These are phyloP conservation scores for Rhynchospora tenuis DNA, from an alignment of 176 grass and related monocot species.

Conservation along the genomic window DNA sequence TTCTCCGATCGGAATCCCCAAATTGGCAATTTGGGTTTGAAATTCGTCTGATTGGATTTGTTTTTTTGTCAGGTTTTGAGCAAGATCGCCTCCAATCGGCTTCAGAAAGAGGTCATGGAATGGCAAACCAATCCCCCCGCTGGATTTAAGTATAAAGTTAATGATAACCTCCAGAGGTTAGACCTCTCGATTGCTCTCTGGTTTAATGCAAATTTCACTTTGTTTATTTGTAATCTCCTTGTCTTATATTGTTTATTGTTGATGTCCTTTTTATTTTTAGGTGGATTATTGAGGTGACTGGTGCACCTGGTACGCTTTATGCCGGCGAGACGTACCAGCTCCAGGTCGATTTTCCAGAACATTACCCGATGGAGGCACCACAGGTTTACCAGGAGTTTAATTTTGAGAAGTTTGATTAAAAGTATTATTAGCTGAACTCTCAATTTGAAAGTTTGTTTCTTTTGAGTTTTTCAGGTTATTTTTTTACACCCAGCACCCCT, in stretches of 20 bases:
- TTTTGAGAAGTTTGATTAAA: background rate
- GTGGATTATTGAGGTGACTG: conserved; percentile 81
- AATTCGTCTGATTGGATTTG: background rate
- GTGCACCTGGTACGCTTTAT: conserved; percentile 67
- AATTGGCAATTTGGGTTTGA: background rate
- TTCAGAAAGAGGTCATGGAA: conserved; percentile 87
- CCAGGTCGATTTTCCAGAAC: conserved; percentile 90
- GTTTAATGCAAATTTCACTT: background rate
- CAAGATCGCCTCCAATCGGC: conserved; percentile 80
- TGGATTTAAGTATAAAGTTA: conserved; percentile 70
- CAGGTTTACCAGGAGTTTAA: conserved; percentile 28
- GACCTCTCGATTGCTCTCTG: background rate
- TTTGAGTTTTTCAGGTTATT: conserved; percentile 54
- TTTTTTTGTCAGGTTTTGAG: conserved; percentile 54
- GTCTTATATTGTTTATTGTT: background rate
- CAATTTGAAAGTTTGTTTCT: background rate
- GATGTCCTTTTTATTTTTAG: conserved; percentile 14
- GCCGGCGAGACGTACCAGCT: conserved; percentile 68
- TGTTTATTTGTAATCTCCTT: background rate
- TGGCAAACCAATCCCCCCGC: conserved; percentile 69
- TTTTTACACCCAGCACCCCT: conserved; percentile 83
- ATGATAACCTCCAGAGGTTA: conserved; percentile 83
- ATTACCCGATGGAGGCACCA: conserved; percentile 96
- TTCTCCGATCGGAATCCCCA: background rate
- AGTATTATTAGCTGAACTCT: background rate